A percentile compares a stretch with the other conserved stretches of the same genome.
Conservation (phyloP, 73 alveolate species). For the Uronychia binucleata region DNA sequence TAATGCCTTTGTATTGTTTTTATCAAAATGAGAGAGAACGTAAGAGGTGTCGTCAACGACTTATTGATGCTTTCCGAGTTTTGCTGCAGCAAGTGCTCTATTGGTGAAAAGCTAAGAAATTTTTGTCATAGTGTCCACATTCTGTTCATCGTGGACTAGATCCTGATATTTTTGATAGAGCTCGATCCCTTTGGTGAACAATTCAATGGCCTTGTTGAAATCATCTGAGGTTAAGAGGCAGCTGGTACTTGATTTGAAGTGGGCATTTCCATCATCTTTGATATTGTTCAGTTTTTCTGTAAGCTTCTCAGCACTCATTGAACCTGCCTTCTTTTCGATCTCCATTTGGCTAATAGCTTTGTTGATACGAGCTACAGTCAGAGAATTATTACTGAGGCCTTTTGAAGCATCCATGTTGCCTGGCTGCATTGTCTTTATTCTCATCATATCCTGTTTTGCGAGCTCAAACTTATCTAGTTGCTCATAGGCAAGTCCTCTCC, state of each 20-base stretch:
- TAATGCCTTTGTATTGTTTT: constrained; percentile 51
- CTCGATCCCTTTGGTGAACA: constrained; percentile 60
- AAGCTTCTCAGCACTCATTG: neutral
- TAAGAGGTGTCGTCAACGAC: constrained; percentile 66
- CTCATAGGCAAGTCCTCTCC: constrained; percentile 62
- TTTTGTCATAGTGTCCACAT: constrained; percentile 25
- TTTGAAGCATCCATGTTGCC: constrained; percentile 39
- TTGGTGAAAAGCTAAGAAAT: constrained; percentile 42
- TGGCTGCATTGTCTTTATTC: constrained; percentile 39
- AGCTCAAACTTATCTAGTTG: constrained; percentile 24
- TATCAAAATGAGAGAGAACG: constrained; percentile 30
- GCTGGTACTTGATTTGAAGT: neutral
- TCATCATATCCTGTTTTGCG: constrained; percentile 43
- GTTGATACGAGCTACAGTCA: constrained; percentile 30
- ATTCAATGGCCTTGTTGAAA: constrained; percentile 15
- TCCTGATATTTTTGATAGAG: constrained; percentile 37
- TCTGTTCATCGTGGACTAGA: constrained; percentile 3
- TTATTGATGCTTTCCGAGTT: constrained; percentile 19
- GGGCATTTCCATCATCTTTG: constrained; percentile 14
- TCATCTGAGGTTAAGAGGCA: too few species aligned
- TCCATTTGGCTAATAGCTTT: constrained; percentile 20
- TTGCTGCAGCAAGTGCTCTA: constrained; percentile 51
- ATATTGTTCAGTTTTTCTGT: neutral
- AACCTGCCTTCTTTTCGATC: neutral
- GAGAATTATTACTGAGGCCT: too few species aligned